These are phyloP conservation scores for Xanthoceras sorbifolium DNA, from an alignment of 345 rosid species.

Conservation along the genomic window DNA sequence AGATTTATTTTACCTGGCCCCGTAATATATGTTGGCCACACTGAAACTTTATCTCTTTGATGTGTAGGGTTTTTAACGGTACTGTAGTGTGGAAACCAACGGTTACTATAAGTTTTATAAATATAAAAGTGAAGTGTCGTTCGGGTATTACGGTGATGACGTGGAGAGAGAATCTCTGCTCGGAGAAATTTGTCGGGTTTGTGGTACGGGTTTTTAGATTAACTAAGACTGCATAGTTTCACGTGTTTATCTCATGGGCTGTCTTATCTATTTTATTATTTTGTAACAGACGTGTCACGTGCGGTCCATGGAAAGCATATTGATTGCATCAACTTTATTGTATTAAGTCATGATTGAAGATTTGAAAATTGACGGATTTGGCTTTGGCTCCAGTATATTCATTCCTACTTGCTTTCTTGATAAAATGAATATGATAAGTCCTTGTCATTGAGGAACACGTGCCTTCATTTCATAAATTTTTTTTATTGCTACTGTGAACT, in stretches of 20 bases:
- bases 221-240: neutral
- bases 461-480: too few relatives aligned
- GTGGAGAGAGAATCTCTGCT: neutral
- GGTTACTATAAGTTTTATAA: neutral
- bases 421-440: too few relatives aligned
- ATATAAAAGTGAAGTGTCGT: neutral
- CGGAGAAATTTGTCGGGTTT: neutral
- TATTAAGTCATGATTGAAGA: neutral
- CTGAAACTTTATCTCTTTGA: too few relatives aligned
- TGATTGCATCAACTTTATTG: neutral
- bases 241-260: too few relatives aligned
- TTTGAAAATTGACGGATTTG: neutral
- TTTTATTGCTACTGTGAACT: too few relatives aligned
- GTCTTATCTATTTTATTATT: too few relatives aligned
- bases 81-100: neutral
- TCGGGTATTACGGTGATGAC: neutral
- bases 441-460: too few relatives aligned
- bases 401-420: neutral
- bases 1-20: too few relatives aligned
- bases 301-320: neutral
- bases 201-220: too few relatives aligned
- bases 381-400: neutral
- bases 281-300: neutral
- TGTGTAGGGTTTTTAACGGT: neutral
- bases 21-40: too few relatives aligned